phyloP scores from a whole-genome alignment of 306 rosid species.

The Quercus cerris region DNA sequence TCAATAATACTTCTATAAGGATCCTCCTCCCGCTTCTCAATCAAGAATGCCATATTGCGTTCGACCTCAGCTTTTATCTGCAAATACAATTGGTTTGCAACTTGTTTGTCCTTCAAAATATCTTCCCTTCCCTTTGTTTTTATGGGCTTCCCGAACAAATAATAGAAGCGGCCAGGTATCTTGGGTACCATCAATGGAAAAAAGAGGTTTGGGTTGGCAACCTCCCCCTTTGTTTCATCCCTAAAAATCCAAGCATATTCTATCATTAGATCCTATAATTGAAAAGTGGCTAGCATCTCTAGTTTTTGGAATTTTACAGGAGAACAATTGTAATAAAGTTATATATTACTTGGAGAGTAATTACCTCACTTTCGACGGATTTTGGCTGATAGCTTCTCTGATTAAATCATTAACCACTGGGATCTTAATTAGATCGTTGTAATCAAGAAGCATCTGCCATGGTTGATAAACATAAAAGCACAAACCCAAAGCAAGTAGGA shows the following conservation, averaged over 20 bases:
- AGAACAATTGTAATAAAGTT: not conserved
- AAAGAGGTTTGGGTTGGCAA: conserved; percentile 31
- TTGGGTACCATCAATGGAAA: conserved; percentile 56
- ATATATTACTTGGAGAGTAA: not conserved
- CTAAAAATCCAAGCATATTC: conserved; percentile 21
- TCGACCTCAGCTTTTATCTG: conserved; percentile 76
- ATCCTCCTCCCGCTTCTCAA: conserved; percentile 85
- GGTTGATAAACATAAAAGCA: conserved; percentile 19
- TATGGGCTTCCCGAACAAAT: conserved; percentile 84
- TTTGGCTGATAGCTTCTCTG: conserved; percentile 17
- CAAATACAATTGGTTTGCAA: conserved; percentile 66
- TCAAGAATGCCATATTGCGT: conserved; percentile 52
- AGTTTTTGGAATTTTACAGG: not conserved
- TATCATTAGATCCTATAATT: not conserved
- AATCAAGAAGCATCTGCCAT: conserved; percentile 66
- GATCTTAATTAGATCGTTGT: conserved; percentile 65
- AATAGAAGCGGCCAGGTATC: conserved; percentile 80
- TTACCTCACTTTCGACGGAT: conserved; percentile 49
- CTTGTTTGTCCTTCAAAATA: conserved; percentile 53
- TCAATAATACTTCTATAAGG: conserved; percentile 69
- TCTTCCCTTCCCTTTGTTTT: conserved; percentile 65
- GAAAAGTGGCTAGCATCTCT: not conserved
- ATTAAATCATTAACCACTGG: conserved; percentile 46
- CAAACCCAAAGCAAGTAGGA: conserved; percentile 27
- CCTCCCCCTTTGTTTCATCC: conserved; percentile 57